A percentile compares a stretch with the other conserved stretches of the same genome.
Conservation (phyloP, 345 rosid genomes). For the Syzygium aromaticum region DNA sequence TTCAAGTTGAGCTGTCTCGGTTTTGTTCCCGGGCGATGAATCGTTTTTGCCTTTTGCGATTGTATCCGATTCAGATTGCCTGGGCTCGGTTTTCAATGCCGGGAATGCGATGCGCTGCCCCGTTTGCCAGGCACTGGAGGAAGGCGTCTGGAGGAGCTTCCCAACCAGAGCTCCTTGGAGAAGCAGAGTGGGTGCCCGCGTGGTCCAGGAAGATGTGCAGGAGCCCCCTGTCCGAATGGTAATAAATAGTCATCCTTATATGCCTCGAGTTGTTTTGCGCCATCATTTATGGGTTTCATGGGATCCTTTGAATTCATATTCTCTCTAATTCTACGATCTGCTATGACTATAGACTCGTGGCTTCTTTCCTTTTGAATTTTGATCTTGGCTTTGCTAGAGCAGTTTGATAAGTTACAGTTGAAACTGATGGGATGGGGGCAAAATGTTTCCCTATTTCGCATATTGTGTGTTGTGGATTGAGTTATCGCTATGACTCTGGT, state of each 20-base stretch:
- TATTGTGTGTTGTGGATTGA: not conserved
- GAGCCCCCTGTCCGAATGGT: not conserved
- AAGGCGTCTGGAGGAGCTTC: constrained; percentile 9
- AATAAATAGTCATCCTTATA: not conserved
- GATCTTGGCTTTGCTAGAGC: not conserved
- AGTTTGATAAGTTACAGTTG: not conserved
- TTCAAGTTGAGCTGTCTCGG: too few relatives aligned
- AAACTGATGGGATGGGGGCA: not conserved
- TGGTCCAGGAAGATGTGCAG: not conserved
- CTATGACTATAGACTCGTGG: not conserved
- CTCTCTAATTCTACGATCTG: not conserved
- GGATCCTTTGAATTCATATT: not conserved
- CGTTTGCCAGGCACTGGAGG: constrained; percentile 12
- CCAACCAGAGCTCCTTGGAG: not conserved
- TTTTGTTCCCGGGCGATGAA: not conserved
- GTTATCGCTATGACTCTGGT: not conserved
- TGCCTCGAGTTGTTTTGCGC: not conserved
- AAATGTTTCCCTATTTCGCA: not conserved
- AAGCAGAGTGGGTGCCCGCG: not conserved
- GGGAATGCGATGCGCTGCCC: constrained; percentile 17
- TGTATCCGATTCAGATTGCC: constrained; percentile 10
- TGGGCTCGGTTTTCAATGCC: constrained; percentile 18
- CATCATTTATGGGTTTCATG: not conserved
- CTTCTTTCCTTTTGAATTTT: not conserved
- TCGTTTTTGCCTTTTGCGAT: not conserved